Evolutionary conservation across 2,329 filamentous ascomycete species (phyloP).

Genomic region (Plenodomus tracheiphilus): DNA sequence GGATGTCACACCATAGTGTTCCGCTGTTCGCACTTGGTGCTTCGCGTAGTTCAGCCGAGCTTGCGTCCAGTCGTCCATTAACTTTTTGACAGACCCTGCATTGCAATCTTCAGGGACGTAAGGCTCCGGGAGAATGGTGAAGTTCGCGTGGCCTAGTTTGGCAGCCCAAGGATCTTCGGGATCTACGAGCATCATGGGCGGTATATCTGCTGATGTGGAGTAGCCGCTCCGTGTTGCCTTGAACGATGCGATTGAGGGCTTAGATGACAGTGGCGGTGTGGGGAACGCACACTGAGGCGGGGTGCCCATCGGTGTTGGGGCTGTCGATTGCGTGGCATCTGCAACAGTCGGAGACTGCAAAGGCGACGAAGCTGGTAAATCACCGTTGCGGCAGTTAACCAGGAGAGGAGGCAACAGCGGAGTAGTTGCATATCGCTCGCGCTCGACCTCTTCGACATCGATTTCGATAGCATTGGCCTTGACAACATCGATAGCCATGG

Average conservation of each 20-base stretch:
- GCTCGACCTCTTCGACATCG: conserved; percentile 52
- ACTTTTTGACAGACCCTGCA: conserved; percentile 62
- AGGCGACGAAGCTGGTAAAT: conserved; percentile 72
- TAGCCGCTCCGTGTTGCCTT: conserved; percentile 50
- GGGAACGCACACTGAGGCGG: conserved; percentile 54
- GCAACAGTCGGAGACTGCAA: conserved; percentile 80
- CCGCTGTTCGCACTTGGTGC: conserved; percentile 82
- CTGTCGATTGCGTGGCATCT: conserved; percentile 55
- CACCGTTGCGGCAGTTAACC: conserved; percentile 58
- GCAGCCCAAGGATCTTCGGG: conserved; percentile 81
- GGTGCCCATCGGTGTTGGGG: conserved; percentile 53
- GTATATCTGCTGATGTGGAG: conserved; percentile 59
- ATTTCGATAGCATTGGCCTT: conserved; percentile 53
- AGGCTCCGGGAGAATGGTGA: conserved; percentile 80
- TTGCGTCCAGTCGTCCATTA: conserved; percentile 79
- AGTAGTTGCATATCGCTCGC: conserved; percentile 72
- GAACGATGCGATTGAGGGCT: conserved; percentile 78
- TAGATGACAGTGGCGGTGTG: conserved; percentile 75
- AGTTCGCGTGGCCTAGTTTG: conserved; percentile 89
- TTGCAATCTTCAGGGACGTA: conserved; percentile 70
- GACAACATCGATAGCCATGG: conserved; percentile 40
- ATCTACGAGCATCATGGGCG: conserved; percentile 68
- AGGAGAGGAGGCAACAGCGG: conserved; percentile 84
- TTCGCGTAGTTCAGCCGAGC: conserved; percentile 87
- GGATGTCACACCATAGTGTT: conserved; percentile 88